These are phyloP conservation scores for Candida sanyaensis DNA, from an alignment of 1,139 yeast genomes.

Conservation along the genomic window DNA sequence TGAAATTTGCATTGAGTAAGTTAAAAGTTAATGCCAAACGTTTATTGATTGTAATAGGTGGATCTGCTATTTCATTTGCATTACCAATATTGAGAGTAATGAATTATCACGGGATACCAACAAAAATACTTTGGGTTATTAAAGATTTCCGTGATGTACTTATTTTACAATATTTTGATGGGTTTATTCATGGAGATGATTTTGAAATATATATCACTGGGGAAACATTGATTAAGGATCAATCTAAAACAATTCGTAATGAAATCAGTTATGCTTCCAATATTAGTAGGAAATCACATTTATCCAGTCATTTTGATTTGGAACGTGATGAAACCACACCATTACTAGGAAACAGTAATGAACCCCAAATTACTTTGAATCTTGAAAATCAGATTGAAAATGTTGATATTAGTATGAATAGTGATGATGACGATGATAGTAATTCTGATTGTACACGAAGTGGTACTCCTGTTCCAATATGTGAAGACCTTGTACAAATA, in stretches of 20 bases:
- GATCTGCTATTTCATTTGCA: conserved; percentile 78
- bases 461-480: conserved; percentile 7
- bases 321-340: conserved; percentile 15
- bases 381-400: conserved; percentile 27
- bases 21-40: conserved; percentile 44
- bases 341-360: conserved; percentile 8
- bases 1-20: conserved; percentile 35
- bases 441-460: conserved; percentile 19
- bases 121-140: conserved; percentile 84
- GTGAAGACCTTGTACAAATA: conserved; percentile 4
- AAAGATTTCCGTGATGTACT: conserved; percentile 78
- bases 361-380: conserved; percentile 11
- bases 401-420: conserved; percentile 28
- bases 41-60: conserved; percentile 69
- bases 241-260: conserved; percentile 4
- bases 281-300: conserved; percentile 6
- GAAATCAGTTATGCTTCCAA: conserved; percentile 8
- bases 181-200: conserved; percentile 63
- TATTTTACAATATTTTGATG: conserved; percentile 63
- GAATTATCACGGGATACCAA: conserved; percentile 75
- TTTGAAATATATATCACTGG: conserved; percentile 77
- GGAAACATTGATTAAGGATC: conserved; percentile 18
- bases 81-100: conserved; percentile 77
- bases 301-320: conserved; percentile 12
- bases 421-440: conserved; percentile 20